Evolutionary conservation across 805 yeast genomes (phyloP), one percentile per base, ranked within the genome.

Genomic region (Candida maltosa): DNA sequence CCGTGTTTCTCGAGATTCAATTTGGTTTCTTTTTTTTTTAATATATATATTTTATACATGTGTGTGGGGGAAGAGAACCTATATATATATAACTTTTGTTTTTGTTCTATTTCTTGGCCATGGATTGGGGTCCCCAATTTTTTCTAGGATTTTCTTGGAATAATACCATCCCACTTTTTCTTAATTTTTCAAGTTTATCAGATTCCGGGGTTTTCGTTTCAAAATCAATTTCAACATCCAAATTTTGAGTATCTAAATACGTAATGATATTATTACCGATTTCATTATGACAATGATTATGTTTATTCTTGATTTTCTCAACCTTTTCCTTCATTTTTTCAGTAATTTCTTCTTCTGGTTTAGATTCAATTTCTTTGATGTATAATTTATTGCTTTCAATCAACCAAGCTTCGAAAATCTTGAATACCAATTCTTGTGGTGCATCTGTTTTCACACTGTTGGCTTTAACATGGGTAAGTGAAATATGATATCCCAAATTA

Each of bases 61-160:
- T n/a, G n/a, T n/a, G n/a, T n/a, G n/a, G n/a, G n/a, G n/a, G n/a
- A n/a, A n/a, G n/a, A n/a, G n/a, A n/a, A n/a, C n/a, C n/a, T n/a
- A n/a, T n/a, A n/a, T n/a, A n/a, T n/a, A n/a, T n/a, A n/a, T n/a
- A n/a, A n/a, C n/a, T 7, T 20, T 20, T 20, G 10, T 6, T 10
- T 23, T 23, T 23, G 12, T 6, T 12, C 16, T 32, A 32, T 20
- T 32, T 28, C 20, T 32, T 79, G 3, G 96, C 78, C 63, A 84
- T 87, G n/a, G n/a, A n/a, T n/a, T n/a, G n/a, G 24, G 97, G 99
- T 1, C 99, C 99, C 99, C 99, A 93, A 56, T 86, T 82, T 55
- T 85, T 86, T 1, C 87, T 75, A 11, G 99, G 99, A 52, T 89
- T 91, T 52, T 80, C 88, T 56, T 89, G 98, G 60, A 74, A 91